phyloP scores from a whole-genome alignment of 805 yeast species.

The Wickerhamia fluorescens region DNA sequence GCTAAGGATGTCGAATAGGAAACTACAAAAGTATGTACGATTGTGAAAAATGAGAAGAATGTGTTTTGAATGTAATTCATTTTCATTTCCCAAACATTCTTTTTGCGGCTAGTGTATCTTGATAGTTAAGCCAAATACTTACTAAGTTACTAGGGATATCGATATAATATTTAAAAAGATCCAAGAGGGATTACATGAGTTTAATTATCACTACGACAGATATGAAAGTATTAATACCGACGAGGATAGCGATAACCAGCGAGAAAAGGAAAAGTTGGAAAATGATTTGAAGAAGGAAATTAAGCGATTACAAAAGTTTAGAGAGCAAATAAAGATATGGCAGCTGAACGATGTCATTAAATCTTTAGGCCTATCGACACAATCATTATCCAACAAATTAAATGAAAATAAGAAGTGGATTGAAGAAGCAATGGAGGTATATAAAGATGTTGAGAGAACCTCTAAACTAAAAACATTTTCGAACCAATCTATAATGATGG shows the following conservation, averaged over 20 bases:
- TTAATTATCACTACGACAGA: conserved; percentile 38
- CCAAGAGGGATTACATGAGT: conserved; percentile 38
- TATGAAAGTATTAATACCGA: conserved; percentile 28
- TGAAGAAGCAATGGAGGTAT: conserved; percentile 41
- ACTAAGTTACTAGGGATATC: conserved; percentile 7
- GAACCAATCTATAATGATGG: conserved; percentile 40
- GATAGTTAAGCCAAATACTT: too few species aligned
- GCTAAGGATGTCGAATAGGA: conserved; percentile 28
- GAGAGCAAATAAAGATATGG: conserved; percentile 42
- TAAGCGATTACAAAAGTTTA: conserved; percentile 37
- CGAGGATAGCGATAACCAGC: conserved; percentile 34
- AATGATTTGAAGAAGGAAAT: conserved; percentile 39
- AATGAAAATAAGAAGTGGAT: conserved; percentile 33
- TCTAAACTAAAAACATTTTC: conserved; percentile 39
- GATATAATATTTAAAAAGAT: conserved; percentile 34
- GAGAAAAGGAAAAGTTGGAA: conserved; percentile 37
- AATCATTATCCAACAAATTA: conserved; percentile 13
- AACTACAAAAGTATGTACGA: conserved; percentile 31
- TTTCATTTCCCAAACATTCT: too few species aligned
- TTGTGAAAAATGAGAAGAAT: too few species aligned
- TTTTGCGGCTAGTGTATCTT: too few species aligned
- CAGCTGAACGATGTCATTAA: conserved; percentile 24
- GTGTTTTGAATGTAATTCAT: too few species aligned
- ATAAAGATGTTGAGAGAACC: conserved; percentile 36
- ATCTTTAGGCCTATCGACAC: conserved; percentile 7